These are phyloP conservation scores for Cercospora berteroae DNA, from an alignment of 2,329 filamentous ascomycete genomes.

Conservation along the genomic window DNA sequence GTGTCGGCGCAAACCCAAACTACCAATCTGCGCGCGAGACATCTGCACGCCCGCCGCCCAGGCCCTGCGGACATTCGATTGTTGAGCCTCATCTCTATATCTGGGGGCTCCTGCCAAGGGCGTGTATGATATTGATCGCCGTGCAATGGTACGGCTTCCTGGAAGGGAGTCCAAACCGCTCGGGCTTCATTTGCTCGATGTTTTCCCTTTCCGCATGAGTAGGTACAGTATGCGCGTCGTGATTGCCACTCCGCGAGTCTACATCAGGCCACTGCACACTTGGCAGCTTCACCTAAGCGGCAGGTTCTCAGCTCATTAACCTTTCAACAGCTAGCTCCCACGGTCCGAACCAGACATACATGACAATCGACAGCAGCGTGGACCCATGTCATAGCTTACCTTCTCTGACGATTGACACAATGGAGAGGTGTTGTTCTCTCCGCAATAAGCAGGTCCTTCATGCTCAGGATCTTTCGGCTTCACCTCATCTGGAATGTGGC, in stretches of 20 bases:
- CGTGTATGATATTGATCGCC: neutral
- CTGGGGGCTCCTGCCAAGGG: neutral
- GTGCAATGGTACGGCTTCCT: neutral
- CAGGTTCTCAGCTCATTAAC: neutral
- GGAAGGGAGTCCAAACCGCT: neutral
- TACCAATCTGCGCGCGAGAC: neutral
- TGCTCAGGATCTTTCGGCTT: neutral
- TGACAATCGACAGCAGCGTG: neutral
- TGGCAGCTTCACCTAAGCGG: neutral
- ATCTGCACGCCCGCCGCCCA: neutral
- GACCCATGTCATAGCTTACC: neutral
- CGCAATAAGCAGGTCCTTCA: neutral
- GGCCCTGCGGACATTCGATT: neutral
- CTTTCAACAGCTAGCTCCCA: neutral
- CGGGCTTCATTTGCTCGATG: neutral
- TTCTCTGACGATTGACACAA: neutral
- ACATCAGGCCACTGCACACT: neutral
- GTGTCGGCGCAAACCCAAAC: neutral
- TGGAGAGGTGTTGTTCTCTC: neutral
- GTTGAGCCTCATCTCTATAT: constrained; percentile 3
- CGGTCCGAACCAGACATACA: neutral
- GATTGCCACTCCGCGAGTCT: neutral
- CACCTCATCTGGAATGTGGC: neutral
- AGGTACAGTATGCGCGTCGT: neutral
- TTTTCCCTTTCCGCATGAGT: neutral